phyloP scores from a whole-genome alignment of 2,329 filamentous ascomycete genomes.

The Blastomyces gilchristii region DNA sequence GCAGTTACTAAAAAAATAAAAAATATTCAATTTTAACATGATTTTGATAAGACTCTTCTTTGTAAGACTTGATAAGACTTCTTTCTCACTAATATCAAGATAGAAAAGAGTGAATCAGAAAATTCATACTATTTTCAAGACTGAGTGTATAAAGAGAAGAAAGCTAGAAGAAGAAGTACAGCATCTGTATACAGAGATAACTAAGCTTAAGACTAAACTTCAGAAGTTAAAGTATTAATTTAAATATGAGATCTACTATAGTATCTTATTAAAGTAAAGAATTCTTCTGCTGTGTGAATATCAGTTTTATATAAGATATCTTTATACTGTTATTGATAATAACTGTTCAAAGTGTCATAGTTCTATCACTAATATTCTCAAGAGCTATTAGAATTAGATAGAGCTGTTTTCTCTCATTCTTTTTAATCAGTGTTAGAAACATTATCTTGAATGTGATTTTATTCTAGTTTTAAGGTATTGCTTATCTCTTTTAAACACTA shows the following conservation, averaged over 20 bases:
- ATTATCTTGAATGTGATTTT: background rate
- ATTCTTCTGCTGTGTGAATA: background rate
- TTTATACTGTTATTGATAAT: background rate
- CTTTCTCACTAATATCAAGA: too few relatives aligned
- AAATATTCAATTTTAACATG: background rate
- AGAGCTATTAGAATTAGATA: background rate
- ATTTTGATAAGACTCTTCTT: background rate
- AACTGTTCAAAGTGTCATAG: background rate
- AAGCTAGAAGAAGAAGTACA: too few relatives aligned
- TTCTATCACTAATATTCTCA: background rate
- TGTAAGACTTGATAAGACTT: too few relatives aligned
- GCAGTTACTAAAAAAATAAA: too few relatives aligned
- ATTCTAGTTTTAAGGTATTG: background rate
- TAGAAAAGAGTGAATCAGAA: too few relatives aligned
- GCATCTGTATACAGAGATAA: too few relatives aligned
- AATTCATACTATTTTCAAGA: too few relatives aligned
- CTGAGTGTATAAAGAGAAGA: too few relatives aligned
- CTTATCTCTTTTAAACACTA: background rate
- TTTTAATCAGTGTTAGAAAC: background rate
- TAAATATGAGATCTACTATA: background rate
- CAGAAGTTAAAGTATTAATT: too few relatives aligned
- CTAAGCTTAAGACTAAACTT: too few relatives aligned
- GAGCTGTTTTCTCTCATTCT: background rate
- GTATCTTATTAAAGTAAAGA: background rate
- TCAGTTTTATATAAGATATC: background rate